These are phyloP conservation scores for Amauroascus niger DNA, from an alignment of 2,329 filamentous ascomycete genomes.

Conservation along the genomic window DNA sequence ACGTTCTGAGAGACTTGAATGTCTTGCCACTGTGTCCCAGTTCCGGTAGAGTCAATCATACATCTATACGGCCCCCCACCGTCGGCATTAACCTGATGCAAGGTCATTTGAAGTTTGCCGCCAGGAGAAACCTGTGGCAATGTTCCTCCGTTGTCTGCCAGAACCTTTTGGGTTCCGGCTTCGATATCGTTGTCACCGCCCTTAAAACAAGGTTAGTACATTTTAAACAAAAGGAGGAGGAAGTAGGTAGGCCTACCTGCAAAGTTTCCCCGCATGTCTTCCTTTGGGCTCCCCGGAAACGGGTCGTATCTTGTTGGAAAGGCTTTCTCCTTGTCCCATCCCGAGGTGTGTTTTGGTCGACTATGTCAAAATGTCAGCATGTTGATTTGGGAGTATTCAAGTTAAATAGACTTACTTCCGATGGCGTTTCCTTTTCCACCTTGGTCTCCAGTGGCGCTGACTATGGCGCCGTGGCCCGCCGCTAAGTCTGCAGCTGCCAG, in stretches of 20 bases:
- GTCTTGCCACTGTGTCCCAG: slow-evolving; percentile 44
- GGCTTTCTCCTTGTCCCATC: slow-evolving; percentile 52
- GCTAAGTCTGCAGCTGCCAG: slow-evolving; percentile 48
- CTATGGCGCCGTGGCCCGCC: slow-evolving; percentile 53
- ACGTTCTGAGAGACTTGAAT: slow-evolving; percentile 49
- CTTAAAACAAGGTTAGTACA: slow-evolving; percentile 12
- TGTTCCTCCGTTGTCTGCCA: slow-evolving; percentile 46
- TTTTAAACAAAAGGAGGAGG: background rate
- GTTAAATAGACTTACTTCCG: slow-evolving; percentile 38
- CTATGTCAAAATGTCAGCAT: slow-evolving; percentile 10
- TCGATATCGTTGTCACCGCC: slow-evolving; percentile 50
- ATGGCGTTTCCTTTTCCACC: slow-evolving; percentile 45
- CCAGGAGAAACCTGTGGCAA: slow-evolving; percentile 53
- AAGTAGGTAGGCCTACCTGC: slow-evolving; percentile 17
- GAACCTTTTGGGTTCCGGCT: slow-evolving; percentile 48
- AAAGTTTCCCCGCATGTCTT: slow-evolving; percentile 52
- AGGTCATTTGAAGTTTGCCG: slow-evolving; percentile 51
- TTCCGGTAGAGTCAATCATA: slow-evolving; percentile 54
- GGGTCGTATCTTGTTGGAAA: slow-evolving; percentile 56
- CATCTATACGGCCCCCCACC: slow-evolving; percentile 57
- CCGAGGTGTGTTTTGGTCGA: slow-evolving; percentile 50
- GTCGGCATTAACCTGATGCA: slow-evolving; percentile 59
- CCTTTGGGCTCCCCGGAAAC: slow-evolving; percentile 47
- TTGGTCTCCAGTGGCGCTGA: slow-evolving; percentile 47
- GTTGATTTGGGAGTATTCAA: background rate